Conservation (phyloP, 768 basidiomycete genomes). For the Daedalea quercina region DNA sequence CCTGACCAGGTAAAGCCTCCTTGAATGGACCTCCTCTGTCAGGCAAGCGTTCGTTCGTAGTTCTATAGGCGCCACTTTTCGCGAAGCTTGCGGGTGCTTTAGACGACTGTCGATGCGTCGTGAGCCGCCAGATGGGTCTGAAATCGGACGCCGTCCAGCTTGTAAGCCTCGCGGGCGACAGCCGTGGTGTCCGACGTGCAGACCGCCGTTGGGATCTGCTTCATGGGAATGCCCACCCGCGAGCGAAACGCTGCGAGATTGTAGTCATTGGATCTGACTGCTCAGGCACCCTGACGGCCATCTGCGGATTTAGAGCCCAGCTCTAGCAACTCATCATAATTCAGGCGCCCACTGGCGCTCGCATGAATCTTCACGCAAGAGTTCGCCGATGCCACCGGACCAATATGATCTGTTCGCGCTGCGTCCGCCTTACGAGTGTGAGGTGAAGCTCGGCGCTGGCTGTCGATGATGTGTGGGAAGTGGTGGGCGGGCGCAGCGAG, state of each 20-base stretch:
- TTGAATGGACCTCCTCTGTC: background rate
- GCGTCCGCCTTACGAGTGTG: background rate
- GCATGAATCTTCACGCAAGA: background rate
- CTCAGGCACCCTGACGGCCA: constrained; percentile 17
- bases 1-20: background rate
- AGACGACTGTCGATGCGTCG: background rate
- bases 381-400: constrained; percentile 1
- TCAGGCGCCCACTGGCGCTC: background rate
- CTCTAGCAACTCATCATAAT: constrained; percentile 2
- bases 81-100: constrained; percentile 1
- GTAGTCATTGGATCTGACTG: constrained; percentile 7
- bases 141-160: background rate
- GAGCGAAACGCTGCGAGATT: constrained; percentile 3
- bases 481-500: background rate
- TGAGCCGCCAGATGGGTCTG: background rate
- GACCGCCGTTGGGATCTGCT: constrained; percentile 9
- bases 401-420: background rate
- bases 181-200: too few relatives aligned
- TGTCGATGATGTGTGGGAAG: too few relatives aligned
- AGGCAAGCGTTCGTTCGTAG: background rate
- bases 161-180: background rate
- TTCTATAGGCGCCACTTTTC: background rate
- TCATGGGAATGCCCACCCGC: constrained; percentile 11
- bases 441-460: too few relatives aligned
- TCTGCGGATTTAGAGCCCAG: constrained; percentile 3